Base-by-base conservation (phyloP, 345 rosid species). In the Brassica carinata region DNA sequence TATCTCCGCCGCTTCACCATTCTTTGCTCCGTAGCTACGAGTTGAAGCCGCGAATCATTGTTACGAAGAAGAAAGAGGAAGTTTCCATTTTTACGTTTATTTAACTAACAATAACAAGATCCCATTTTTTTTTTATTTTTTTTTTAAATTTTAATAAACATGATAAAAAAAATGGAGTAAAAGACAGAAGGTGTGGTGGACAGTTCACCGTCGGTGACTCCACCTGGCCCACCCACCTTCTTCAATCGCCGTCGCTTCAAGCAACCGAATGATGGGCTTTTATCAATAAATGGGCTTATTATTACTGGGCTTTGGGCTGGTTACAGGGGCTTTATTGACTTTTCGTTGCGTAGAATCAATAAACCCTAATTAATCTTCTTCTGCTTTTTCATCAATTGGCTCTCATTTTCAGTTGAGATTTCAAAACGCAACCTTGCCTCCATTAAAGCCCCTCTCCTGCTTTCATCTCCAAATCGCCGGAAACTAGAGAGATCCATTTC, bases 141-240 rank as follows among this genome's bases (percentile, higher is more conserved):
- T 19, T 19, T 19, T 1, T 19, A 19, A 19, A 19, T 45, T 43
- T 40, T 10, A 45, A 45, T 43, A 45, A 45, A 11, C 18, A 19
- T 4, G 14, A 69, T 59, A 66, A 2, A 34, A n/a, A 51, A 53
- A 59, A 26, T 30, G 63, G 70, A 78, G 71, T 78, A 40, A 64
- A 48, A 17, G 31, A 64, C 30, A 64, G 18, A 9, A 43, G 38
- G 63, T 57, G 62, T 15, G 68, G 68, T 30, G 53, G 27, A 79
- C 79, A 80, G 66, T 74, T 74, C 76, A 69, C 83, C 83, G 79
- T 51, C 83, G 83, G 83, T 33, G 76, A 80, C 14, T 69, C 71
- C 75, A 80, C 66, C 71, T 67, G 78, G 79, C 75, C 83, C 75
- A 74, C 75, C 83, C 75, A 74, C 79, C 64, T 38, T 72, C 73